Conservation (phyloP, 805 yeast species). For the Kodamaea nitidulidarum region DNA sequence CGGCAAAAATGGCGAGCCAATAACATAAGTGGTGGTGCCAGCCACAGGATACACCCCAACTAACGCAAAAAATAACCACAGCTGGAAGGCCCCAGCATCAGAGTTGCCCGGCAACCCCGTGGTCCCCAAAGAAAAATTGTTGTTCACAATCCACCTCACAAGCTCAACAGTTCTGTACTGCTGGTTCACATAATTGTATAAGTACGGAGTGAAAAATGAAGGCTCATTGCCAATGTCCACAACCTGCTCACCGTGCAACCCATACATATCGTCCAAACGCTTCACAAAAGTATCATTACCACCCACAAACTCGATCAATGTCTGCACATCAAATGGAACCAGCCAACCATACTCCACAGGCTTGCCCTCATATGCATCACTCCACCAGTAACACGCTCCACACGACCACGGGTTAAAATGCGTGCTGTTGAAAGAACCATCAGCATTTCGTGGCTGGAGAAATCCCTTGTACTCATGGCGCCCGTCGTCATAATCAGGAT, state of each 20-base stretch:
- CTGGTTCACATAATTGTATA: conserved; percentile 28
- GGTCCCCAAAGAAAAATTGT: conserved; percentile 21
- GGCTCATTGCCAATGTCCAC: conserved; percentile 38
- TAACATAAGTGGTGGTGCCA: conserved; percentile 31
- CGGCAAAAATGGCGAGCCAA: conserved; percentile 27
- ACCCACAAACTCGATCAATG: conserved; percentile 24
- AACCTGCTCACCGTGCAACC: conserved; percentile 20
- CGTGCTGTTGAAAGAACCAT: conserved; percentile 23
- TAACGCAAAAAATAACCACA: conserved; percentile 31
- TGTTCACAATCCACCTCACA: conserved; percentile 24
- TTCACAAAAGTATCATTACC: conserved; percentile 20
- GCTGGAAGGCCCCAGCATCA: conserved; percentile 38
- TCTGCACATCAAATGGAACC: conserved; percentile 29
- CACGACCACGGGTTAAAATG: conserved; percentile 29
- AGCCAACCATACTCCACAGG: conserved; percentile 36
- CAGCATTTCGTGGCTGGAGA: conserved; percentile 28
- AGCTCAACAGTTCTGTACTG: conserved; percentile 27
- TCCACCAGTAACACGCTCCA: conserved; percentile 32
- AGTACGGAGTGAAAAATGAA: conserved; percentile 31
- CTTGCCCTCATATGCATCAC: conserved; percentile 30
- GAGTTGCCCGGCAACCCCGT: conserved; percentile 35
- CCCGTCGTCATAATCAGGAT: conserved; percentile 19
- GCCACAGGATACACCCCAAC: conserved; percentile 34
- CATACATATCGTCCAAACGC: conserved; percentile 34
- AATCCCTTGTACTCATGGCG: conserved; percentile 25